Evolutionary conservation across 345 rosid species (phyloP).

Genomic region (Salix purpurea): DNA sequence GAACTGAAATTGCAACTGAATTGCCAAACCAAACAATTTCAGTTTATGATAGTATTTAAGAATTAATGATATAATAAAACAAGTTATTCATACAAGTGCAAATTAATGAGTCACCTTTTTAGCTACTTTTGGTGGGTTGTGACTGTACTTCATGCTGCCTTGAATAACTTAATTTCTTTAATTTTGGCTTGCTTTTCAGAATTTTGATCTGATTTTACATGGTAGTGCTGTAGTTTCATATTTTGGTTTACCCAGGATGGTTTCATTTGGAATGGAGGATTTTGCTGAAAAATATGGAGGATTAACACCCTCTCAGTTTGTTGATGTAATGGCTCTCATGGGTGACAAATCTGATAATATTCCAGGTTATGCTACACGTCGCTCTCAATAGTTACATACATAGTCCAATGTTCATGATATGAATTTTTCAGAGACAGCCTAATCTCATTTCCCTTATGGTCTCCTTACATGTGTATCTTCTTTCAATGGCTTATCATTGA

Average conservation of each 20-base stretch:
- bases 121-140: neutral
- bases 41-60: no score
- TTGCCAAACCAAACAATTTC: no score
- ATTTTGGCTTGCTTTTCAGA: neutral
- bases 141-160: neutral
- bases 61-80: no score
- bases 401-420: neutral
- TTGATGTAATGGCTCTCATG: constrained; percentile 70
- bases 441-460: neutral
- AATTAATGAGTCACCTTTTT: neutral
- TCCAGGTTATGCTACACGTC: constrained; percentile 54
- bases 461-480: neutral
- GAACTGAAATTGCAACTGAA: no score
- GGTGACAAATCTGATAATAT: constrained; percentile 87
- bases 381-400: neutral
- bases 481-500: neutral
- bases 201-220: neutral
- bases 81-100: neutral
- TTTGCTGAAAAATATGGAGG: constrained; percentile 73
- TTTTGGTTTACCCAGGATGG: constrained; percentile 59
- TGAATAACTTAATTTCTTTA: neutral
- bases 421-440: neutral
- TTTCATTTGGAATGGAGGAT: constrained; percentile 87
- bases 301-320: constrained; percentile 78
- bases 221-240: neutral